phyloP scores from a whole-genome alignment of 2,329 filamentous ascomycete genomes.

The Paecilomyces sp. region DNA sequence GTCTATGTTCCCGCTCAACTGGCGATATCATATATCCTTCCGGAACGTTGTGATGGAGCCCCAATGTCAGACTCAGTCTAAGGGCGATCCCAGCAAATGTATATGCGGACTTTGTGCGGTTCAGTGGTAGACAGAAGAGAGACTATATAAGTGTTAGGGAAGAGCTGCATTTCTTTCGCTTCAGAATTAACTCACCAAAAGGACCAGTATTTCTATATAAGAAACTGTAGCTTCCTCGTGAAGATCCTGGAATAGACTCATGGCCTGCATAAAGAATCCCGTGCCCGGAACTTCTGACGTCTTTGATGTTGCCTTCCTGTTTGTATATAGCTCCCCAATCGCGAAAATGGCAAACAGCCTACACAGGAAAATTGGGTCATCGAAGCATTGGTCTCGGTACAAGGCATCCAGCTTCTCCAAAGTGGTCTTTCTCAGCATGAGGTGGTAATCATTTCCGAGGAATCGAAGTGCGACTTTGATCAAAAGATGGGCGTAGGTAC shows the following conservation, averaged over 20 bases:
- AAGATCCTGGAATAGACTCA: slow-evolving; percentile 7
- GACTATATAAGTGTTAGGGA: slow-evolving; percentile 1
- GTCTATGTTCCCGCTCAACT: slow-evolving; percentile 8
- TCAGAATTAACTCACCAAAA: background rate
- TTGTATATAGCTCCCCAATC: slow-evolving; percentile 12
- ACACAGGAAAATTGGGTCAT: slow-evolving; percentile 9
- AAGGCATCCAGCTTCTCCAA: slow-evolving; percentile 8
- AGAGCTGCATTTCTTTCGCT: background rate
- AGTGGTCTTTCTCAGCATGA: slow-evolving; percentile 10
- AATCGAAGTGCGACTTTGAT: slow-evolving; percentile 12
- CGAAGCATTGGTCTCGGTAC: slow-evolving; percentile 5
- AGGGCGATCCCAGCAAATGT: slow-evolving; percentile 9
- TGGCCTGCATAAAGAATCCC: slow-evolving; percentile 8
- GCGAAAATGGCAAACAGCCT: slow-evolving; percentile 11
- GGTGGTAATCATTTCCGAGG: slow-evolving; percentile 11
- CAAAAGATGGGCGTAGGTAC: slow-evolving; percentile 10
- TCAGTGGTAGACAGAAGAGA: slow-evolving; percentile 7
- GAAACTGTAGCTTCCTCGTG: slow-evolving; percentile 8
- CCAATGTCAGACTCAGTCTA: slow-evolving; percentile 7
- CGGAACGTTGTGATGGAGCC: slow-evolving; percentile 8
- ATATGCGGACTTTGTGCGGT: slow-evolving; percentile 9
- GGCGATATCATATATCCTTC: slow-evolving; percentile 6
- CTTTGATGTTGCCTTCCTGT: slow-evolving; percentile 6
- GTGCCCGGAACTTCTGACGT: slow-evolving; percentile 6
- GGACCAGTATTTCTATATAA: slow-evolving; percentile 8